Base-by-base conservation (phyloP, 2,329 filamentous ascomycete species). In the Trichoderma asperellum region DNA sequence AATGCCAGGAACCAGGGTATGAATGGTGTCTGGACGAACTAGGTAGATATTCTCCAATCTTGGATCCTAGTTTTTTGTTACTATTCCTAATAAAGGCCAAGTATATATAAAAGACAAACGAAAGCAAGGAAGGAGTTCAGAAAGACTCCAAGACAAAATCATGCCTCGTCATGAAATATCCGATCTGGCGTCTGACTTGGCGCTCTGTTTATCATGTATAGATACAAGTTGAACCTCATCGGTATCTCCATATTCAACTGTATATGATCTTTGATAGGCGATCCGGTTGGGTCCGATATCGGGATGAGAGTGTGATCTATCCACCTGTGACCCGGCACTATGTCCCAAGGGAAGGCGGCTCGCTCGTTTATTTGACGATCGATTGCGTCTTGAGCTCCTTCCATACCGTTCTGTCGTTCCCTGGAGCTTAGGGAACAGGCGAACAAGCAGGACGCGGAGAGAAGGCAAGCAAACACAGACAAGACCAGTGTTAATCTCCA, bases 381-480 rank as follows among this genome's bases (percentile, higher is more conserved):
- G 70, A 12, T 66, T 73, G 63, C 70, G 72, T 47, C 68, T 72
- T 2, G 70, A 70, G 29, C 77, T 75, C 65, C 73, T 75, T 29
- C 67, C 73, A 18, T 79, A 77, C 10, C 72, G 70, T n/a, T 76
- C 74, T 2, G 77, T 74, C 18, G 77, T 75, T 12, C 77, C 76
- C 8, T 76, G 70, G 0, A 79, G 16, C 68, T 73, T 75, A 52
- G 83, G 83, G 72, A 84, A 80, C 37, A 83, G 73, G 0, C 77
- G 73, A 12, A 80, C 76, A 2, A 82, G 74, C 0, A 81, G 71
- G 5, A 79, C 73, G 10, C 79, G 75, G 2, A 82, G 66, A 0
- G 79, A 75, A 0, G 81, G 81, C 75, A 82, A 73, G 57, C 80
- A 82, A 10, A 77, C 79, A 69, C 81, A 81, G 10, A 83, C 78